Percentiles rank a stretch among this genome's conserved stretches.
phyloP scores from a whole-genome alignment of 2,329 filamentous ascomycete species.

The Colletotrichum musicola region DNA sequence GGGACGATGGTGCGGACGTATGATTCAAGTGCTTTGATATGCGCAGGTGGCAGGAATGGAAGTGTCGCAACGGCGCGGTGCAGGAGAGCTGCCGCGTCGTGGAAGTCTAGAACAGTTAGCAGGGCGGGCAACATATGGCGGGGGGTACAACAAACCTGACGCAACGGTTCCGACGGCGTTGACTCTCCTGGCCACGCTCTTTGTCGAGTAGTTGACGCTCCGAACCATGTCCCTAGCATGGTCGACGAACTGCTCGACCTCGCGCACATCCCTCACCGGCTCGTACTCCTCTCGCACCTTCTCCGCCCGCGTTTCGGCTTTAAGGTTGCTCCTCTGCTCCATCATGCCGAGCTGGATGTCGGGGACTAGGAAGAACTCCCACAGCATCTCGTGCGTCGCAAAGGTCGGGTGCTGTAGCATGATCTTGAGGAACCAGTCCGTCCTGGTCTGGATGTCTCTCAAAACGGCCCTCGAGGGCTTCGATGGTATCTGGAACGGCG shows the following conservation, averaged over 20 bases:
- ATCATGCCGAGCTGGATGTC: constrained; percentile 93
- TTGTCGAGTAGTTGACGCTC: constrained; percentile 84
- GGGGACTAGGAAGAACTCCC: constrained; percentile 98
- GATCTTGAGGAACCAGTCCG: constrained; percentile 90
- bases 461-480: constrained; percentile 89
- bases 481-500: constrained; percentile 92
- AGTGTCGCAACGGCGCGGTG: constrained; percentile 66
- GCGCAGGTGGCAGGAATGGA: constrained; percentile 75
- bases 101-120: constrained; percentile 66
- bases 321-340: constrained; percentile 86
- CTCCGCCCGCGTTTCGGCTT: constrained; percentile 85
- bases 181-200: constrained; percentile 83
- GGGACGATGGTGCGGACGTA: constrained; percentile 76
- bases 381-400: constrained; percentile 94
- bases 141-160: constrained; percentile 61
- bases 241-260: constrained; percentile 93
- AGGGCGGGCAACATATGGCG: background rate
- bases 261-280: constrained; percentile 83
- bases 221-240: constrained; percentile 92
- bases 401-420: constrained; percentile 92
- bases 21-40: constrained; percentile 78
- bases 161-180: constrained; percentile 78
- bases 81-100: constrained; percentile 72
- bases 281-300: constrained; percentile 90
- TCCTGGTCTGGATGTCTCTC: constrained; percentile 86